Evolutionary conservation across 495 filamentous ascomycete species (phyloP).

Genomic region (Hapsidospora chrysogenum): DNA sequence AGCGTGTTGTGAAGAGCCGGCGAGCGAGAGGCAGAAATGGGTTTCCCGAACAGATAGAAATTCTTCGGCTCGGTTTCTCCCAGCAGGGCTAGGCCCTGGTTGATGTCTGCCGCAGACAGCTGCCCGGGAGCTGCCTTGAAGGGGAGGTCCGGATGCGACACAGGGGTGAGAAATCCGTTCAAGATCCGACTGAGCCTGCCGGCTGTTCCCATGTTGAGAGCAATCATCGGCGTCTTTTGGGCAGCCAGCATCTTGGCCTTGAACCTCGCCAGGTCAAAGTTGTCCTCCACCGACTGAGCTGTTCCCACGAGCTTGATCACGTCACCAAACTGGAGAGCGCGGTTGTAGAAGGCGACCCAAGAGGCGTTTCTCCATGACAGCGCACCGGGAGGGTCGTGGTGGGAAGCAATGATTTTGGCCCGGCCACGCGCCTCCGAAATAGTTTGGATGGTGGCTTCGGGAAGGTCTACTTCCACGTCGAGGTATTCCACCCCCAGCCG

Average conservation of each 20-base stretch:
- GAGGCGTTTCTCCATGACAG: slow-evolving; percentile 79
- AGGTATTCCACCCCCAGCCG: slow-evolving; percentile 80
- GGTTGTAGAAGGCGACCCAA: slow-evolving; percentile 79
- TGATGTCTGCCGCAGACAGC: slow-evolving; percentile 80
- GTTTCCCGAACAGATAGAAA: slow-evolving; percentile 79
- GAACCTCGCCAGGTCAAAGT: slow-evolving; percentile 72
- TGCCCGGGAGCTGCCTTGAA: slow-evolving; percentile 93
- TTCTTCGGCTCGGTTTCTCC: slow-evolving; percentile 62
- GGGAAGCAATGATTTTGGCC: slow-evolving; percentile 76
- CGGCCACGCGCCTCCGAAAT: slow-evolving; percentile 52
- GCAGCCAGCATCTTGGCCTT: slow-evolving; percentile 52
- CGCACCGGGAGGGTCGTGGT: slow-evolving; percentile 69
- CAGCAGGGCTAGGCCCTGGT: slow-evolving; percentile 54
- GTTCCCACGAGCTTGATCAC: slow-evolving; percentile 88
- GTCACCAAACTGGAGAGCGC: slow-evolving; percentile 71
- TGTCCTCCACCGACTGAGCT: slow-evolving; percentile 64
- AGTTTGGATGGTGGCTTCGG: slow-evolving; percentile 48
- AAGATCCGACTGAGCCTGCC: slow-evolving; percentile 83
- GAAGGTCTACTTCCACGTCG: slow-evolving; percentile 82
- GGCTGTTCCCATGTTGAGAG: slow-evolving; percentile 83
- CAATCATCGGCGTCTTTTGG: slow-evolving; percentile 70
- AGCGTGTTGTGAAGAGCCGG: slow-evolving; percentile 81
- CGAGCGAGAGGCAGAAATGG: slow-evolving; percentile 63
- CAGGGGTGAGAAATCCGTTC: slow-evolving; percentile 89
- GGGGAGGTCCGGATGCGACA: slow-evolving; percentile 76